Percentiles rank a stretch among this genome's conserved stretches.
Evolutionary conservation across 805 yeast species (phyloP).

Genomic region (Suhomyces canberraensis): DNA sequence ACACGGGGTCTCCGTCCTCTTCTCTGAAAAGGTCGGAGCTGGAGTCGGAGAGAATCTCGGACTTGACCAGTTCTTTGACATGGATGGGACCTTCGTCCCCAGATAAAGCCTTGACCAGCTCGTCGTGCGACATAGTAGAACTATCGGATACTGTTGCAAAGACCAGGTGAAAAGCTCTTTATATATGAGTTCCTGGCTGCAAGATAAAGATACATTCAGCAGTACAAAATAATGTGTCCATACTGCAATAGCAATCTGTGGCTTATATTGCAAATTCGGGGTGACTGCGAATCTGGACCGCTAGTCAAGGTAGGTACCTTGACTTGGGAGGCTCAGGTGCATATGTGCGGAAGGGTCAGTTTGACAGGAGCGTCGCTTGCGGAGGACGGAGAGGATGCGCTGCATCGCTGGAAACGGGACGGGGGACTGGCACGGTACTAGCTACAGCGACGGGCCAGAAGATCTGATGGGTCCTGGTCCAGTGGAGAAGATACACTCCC

Average conservation of each 20-base stretch:
- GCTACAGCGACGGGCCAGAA: too few species aligned
- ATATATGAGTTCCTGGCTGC: background rate
- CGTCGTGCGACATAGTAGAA: background rate
- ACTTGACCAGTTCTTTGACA: background rate
- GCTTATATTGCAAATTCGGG: background rate
- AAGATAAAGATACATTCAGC: background rate
- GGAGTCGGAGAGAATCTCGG: background rate
- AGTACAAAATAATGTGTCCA: too few species aligned
- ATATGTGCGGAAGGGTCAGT: too few species aligned
- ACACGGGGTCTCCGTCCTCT: constrained; percentile 9
- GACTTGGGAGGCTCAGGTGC: too few species aligned
- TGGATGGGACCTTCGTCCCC: background rate
- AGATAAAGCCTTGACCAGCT: background rate
- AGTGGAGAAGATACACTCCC: too few species aligned
- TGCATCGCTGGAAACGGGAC: too few species aligned
- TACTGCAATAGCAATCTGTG: too few species aligned
- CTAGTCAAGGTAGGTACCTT: too few species aligned
- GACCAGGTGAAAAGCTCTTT: background rate
- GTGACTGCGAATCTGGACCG: background rate
- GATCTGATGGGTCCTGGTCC: too few species aligned
- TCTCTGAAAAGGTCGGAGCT: constrained; percentile 7
- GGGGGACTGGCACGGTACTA: too few species aligned
- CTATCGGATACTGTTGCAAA: background rate
- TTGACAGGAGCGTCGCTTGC: too few species aligned
- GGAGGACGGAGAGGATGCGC: too few species aligned